Evolutionary conservation across 805 yeast genomes (phyloP), one percentile per base, ranked within the genome.

Genomic region (Saccharomycopsis fodiens): DNA sequence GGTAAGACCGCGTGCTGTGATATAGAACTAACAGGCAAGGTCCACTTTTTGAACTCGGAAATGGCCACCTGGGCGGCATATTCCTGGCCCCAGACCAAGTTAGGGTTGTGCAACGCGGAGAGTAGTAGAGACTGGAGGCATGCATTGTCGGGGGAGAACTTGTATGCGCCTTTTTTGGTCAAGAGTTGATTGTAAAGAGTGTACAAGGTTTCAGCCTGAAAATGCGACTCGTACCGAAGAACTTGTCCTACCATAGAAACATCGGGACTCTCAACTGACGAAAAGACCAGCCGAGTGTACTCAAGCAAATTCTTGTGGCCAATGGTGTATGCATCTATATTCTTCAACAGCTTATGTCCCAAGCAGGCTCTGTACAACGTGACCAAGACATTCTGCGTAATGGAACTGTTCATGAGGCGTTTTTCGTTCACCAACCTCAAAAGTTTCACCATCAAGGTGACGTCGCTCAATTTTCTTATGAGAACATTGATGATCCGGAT

Each of bases 21-120:
- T 16, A 8, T 46, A n/a, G 54, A 55, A 44, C 63, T 68, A 8
- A 34, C 8, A 17, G 40, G 22, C 5, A 19, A n/a, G 15, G 30
- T 17, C 53, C 61, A 58, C 22, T 50, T 50, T 46, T 74, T 69
- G 59, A 81, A 74, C 56, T 81, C 85, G 32, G 66, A 69, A 2
- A 78, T 66, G 0, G 84, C 79, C 21, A 78, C 65, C 53, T 80
- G 85, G 1, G 81, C 66, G 0, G 88, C 84, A 43, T 62, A 72
- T 34, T 68, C 42, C 1, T 62, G 61, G 7, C 66, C 76, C 85
- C 85, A 80, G 15, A 61, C 41, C 2, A 70, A 42, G 1, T 48
- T 32, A 4, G 39, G 31, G 8, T 47, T 45, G 31, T 58, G 55
- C 52, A 63, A 56, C 4, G 81, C 69, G 0, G 82, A 78, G 1